Conservation (phyloP, 2,329 filamentous ascomycete species). For the Rhinocladiella similis region DNA sequence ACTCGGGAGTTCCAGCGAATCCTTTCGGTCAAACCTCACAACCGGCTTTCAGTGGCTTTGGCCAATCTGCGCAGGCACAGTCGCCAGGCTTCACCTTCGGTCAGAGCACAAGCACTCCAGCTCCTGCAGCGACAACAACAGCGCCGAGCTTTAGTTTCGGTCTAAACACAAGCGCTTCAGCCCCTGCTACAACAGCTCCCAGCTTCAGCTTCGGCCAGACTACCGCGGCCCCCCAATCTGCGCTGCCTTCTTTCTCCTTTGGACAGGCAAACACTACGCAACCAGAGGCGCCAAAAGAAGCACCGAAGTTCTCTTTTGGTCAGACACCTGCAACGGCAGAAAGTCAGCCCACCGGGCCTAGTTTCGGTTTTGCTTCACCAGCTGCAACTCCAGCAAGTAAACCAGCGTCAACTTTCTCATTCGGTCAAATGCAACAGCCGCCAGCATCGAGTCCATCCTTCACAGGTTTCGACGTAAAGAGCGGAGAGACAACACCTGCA, state of each 20-base stretch:
- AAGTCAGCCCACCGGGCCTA: not conserved
- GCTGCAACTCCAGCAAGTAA: not conserved
- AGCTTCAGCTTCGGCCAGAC: slow-evolving; percentile 19
- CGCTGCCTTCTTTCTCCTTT: slow-evolving; percentile 13
- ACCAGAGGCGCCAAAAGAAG: slow-evolving; percentile 6
- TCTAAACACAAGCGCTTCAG: not conserved
- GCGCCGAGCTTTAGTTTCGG: slow-evolving; percentile 8
- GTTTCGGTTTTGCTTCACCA: slow-evolving; percentile 6
- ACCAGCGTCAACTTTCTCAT: slow-evolving; percentile 9
- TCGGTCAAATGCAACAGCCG: slow-evolving; percentile 12
- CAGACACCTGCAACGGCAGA: slow-evolving; percentile 6
- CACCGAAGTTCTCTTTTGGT: slow-evolving; percentile 16
- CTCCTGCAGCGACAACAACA: slow-evolving; percentile 1
- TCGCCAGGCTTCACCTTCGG: slow-evolving; percentile 19
- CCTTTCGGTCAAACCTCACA: slow-evolving; percentile 21
- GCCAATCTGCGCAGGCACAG: slow-evolving; percentile 9
- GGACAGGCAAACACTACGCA: slow-evolving; percentile 2
- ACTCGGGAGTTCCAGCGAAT: slow-evolving; percentile 10
- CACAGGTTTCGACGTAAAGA: slow-evolving; percentile 2
- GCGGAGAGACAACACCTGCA: slow-evolving; percentile 6
- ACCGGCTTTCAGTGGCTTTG: slow-evolving; percentile 22
- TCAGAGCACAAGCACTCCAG: slow-evolving; percentile 2
- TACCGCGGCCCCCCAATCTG: slow-evolving; percentile 13
- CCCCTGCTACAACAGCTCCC: slow-evolving; percentile 1
- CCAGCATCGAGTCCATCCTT: slow-evolving; percentile 9